Evolutionary conservation across 2,329 filamentous ascomycete genomes (phyloP), one percentile per base, ranked within the genome.

Genomic region (Blastomyces gilchristii): DNA sequence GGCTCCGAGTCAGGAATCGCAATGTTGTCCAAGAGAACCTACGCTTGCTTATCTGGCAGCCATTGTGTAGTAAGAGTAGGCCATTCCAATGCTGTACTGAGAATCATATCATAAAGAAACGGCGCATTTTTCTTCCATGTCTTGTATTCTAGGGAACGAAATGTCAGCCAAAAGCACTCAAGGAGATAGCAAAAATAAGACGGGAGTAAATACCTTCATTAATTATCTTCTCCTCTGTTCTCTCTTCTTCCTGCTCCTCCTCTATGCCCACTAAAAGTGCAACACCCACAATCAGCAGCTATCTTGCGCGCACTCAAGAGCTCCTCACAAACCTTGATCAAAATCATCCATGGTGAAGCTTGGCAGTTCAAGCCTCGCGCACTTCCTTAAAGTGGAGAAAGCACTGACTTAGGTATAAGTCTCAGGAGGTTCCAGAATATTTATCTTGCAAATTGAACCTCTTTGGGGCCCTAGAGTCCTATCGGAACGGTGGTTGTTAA

Each of bases 91-190:
- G 95, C 95, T 67, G 91, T 96, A 71, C 91, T 92, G 67, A 97
- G 83, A 68, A 99, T 94, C 86, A 97, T 90, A 75, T 99, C 94
- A 76, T 99, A 99, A 70, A 99, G 88, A 73, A 97, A 97, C 3
- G 94, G 92, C 68, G 90, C 91, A 78, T 99, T 99, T 82, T 99
- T 99, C 83, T 99, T 99, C 94, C 94, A 99, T 68, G 93, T 97
- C 77, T 99, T 99, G 84, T 99, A 99, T 76, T 99, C 94, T 91
- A 70, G 50, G 45, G 28, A 56, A 11, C n/a, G 6, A 25, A 58
- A 28, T 43, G 56, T 45, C 12, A 58, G 39, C 9, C 12, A 22
- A 28, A 9, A 16, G n/a, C 8, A 5, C n/a, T n/a, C 31, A 4
- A n/a, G 31, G 1, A n/a, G 52, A 37, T 2, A 43, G 56, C 37